phyloP scores from a whole-genome alignment of 176 grass and related monocot genomes.

The Oryza rufipogon region DNA sequence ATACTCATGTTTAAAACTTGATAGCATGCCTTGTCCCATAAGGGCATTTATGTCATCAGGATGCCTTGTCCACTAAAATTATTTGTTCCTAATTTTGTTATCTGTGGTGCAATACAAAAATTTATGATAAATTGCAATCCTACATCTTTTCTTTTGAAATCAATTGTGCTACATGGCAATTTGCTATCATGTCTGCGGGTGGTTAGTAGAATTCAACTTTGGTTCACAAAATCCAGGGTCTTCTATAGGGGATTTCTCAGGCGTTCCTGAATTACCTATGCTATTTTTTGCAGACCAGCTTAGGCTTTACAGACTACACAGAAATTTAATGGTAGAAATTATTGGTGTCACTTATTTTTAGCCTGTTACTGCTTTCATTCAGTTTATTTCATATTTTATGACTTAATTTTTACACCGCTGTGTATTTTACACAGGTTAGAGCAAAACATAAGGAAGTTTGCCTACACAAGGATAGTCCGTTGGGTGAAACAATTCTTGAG shows the following conservation, averaged over 20 bases:
- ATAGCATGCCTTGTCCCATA: not conserved
- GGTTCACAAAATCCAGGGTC: not conserved
- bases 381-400: slow-evolving; percentile 3
- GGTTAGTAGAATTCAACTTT: slow-evolving; percentile 2
- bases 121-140: not conserved
- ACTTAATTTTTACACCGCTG: not conserved
- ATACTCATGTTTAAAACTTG: not conserved
- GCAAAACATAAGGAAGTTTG: slow-evolving; percentile 99
- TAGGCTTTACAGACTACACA: slow-evolving; percentile 9
- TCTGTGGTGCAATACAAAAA: not conserved
- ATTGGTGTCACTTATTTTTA: slow-evolving; percentile 15
- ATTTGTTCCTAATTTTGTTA: not conserved
- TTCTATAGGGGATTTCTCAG: not conserved
- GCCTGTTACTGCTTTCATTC: not conserved
- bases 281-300: not conserved
- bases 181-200: slow-evolving; percentile 21
- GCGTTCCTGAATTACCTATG: slow-evolving; percentile 13
- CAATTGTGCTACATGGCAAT: not conserved
- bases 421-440: slow-evolving; percentile 63
- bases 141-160: not conserved
- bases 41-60: no score
- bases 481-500: slow-evolving; percentile 98
- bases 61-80: not conserved
- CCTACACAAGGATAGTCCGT: slow-evolving; percentile 94
- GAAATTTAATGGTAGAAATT: slow-evolving; percentile 1